Base-by-base conservation (phyloP, 495 filamentous ascomycete genomes). In the Clavariopsis aquatica region DNA sequence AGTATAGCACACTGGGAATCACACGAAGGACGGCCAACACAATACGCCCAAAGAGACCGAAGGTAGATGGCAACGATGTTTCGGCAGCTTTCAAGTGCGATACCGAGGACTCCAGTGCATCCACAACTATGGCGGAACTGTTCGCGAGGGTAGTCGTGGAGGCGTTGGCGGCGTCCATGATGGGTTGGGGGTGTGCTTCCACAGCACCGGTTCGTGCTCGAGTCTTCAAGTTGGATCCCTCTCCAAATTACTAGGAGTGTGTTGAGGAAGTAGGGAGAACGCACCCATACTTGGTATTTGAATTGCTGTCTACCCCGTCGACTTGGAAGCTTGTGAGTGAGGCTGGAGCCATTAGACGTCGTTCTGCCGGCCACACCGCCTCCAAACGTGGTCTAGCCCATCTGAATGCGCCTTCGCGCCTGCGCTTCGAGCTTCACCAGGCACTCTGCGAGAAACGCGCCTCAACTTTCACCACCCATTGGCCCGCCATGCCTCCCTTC, bases 1-100 rank as follows among this genome's bases (percentile, higher is more conserved):
- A 94, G 79, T 91, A 95, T 38, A 96, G 76, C 7, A 92, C 77
- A 47, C 83, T 83, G 31, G 94, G 93, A 36, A 96, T 78, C 13
- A 87, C 74, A 65, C 81, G 82, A 53, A 88, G 77, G 47, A 86
- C 67, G 69, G 78, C 57, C 23, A 88, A 59, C 57, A 83, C 36
- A 60, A 71, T 55, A 66, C 73, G 66, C 51, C 63, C 74, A 10
- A 78, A 68, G 38, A 78, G 55, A 17, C 73, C 73, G 51, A 76
- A 66, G 15, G 66, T 59, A 7, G 73, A 73, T 1, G 67, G 49
- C 29, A 66, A 38, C 12, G 66, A 26, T 19, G 29, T 22, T 20
- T 68, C 62, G 28, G 43, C 28, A 6, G 57, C 29, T 20, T 65
- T 53, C 0, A 59, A 34, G 7, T 52, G 31, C 36, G 61, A 4